Evolutionary conservation across 192 early-diverging fungal species (phyloP).

Genomic region (Entophlyctis luteolus): DNA sequence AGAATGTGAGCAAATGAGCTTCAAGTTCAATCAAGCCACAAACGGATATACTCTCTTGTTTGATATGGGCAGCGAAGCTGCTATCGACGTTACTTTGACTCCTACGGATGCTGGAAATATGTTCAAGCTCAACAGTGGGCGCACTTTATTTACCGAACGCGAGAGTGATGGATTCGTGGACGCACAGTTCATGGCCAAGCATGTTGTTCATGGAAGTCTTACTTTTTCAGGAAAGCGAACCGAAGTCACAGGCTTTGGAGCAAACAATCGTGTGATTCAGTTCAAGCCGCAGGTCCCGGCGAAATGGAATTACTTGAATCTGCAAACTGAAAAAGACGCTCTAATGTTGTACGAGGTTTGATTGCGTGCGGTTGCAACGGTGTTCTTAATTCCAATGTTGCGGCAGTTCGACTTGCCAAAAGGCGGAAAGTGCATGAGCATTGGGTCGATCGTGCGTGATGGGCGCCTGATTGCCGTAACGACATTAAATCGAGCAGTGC

Average conservation of each 20-base stretch:
- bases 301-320: constrained; percentile 81
- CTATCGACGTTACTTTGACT: constrained; percentile 63
- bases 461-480: constrained; percentile 68
- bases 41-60: constrained; percentile 48
- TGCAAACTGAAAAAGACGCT: constrained; percentile 64
- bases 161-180: constrained; percentile 58
- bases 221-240: constrained; percentile 61
- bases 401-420: constrained; percentile 73
- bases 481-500: constrained; percentile 66
- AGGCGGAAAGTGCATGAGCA: constrained; percentile 43
- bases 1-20: constrained; percentile 69
- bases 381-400: background rate
- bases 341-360: constrained; percentile 52
- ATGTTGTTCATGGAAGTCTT: constrained; percentile 65
- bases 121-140: constrained; percentile 81
- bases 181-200: constrained; percentile 79
- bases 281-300: constrained; percentile 78
- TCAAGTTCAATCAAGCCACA: constrained; percentile 48
- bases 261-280: constrained; percentile 82
- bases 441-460: constrained; percentile 66
- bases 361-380: background rate
- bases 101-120: constrained; percentile 56
- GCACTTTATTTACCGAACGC: constrained; percentile 62
- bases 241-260: constrained; percentile 64
- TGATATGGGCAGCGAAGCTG: constrained; percentile 44